Percentiles rank a stretch among this genome's conserved stretches.
Evolutionary conservation across 139 green algal genomes (phyloP).

Genomic region (Auxenochlorella pyrenoidosa): DNA sequence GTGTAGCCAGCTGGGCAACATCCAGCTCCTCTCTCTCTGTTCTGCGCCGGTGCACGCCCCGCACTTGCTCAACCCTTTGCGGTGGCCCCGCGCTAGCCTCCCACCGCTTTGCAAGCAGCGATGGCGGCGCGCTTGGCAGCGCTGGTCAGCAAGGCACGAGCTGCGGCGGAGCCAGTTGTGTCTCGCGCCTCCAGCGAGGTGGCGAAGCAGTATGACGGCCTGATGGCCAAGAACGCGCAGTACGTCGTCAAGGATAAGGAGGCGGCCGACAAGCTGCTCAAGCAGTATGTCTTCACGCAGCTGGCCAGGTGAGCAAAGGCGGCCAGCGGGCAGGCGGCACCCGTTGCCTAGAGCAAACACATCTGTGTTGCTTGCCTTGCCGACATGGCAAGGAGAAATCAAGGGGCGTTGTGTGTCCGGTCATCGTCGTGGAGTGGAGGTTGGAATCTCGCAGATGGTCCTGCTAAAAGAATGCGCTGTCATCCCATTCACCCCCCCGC

Average conservation of each 20-base stretch:
- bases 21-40: neutral
- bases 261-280: conserved; percentile 63
- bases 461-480: too few relatives aligned
- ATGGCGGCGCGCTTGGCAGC: conserved; percentile 33
- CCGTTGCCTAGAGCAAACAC: neutral
- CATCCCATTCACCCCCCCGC: too few relatives aligned
- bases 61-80: conserved; percentile 3
- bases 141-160: conserved; percentile 41
- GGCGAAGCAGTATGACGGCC: conserved; percentile 55
- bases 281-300: conserved; percentile 78
- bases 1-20: neutral
- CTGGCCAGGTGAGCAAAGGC: conserved; percentile 55
- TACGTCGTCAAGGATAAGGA: conserved; percentile 75
- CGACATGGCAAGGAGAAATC: too few relatives aligned
- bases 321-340: neutral
- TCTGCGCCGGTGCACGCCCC: neutral
- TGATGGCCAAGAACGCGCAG: conserved; percentile 65
- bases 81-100: neutral
- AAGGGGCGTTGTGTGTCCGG: too few relatives aligned
- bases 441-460: too few relatives aligned
- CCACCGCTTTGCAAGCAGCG: neutral
- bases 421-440: too few relatives aligned
- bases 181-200: conserved; percentile 38
- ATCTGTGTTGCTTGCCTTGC: too few relatives aligned
- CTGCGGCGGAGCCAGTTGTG: conserved; percentile 43